Percentiles rank a stretch among this genome's conserved stretches.
phyloP scores from a whole-genome alignment of 805 yeast species.

The Saturnispora gosingensis region DNA sequence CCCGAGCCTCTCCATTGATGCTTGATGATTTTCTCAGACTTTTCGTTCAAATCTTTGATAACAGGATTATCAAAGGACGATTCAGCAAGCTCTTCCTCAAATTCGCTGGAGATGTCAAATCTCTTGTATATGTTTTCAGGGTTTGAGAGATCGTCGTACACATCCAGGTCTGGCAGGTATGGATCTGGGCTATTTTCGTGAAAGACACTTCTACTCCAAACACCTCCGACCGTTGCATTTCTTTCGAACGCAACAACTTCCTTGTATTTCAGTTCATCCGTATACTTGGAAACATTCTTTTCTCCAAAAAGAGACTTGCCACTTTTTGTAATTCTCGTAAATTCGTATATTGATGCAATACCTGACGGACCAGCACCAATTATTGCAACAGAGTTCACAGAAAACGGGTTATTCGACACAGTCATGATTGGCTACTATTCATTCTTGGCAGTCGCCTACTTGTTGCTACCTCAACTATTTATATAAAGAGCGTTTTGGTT shows the following conservation, averaged over 20 bases:
- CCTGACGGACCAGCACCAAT: slow-evolving; percentile 38
- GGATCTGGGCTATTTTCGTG: slow-evolving; percentile 17
- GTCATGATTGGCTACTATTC: slow-evolving; percentile 4
- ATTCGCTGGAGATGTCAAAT: slow-evolving; percentile 4
- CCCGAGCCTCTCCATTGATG: slow-evolving; percentile 34
- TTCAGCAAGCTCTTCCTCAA: slow-evolving; percentile 19
- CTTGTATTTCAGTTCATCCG: slow-evolving; percentile 21
- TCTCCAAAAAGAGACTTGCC: slow-evolving; percentile 21
- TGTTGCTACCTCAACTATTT: background rate
- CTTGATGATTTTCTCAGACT: background rate
- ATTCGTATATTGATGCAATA: slow-evolving; percentile 28
- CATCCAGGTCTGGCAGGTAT: slow-evolving; percentile 14
- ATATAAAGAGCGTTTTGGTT: background rate
- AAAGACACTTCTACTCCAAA: slow-evolving; percentile 26
- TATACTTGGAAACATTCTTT: slow-evolving; percentile 7
- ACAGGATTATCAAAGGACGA: slow-evolving; percentile 30
- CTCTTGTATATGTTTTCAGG: slow-evolving; percentile 9
- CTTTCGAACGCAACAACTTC: slow-evolving; percentile 34
- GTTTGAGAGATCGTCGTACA: slow-evolving; percentile 1
- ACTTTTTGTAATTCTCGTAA: slow-evolving; percentile 23
- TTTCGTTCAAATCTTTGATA: background rate
- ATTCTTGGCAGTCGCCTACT: background rate
- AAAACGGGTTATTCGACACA: background rate
- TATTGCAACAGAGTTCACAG: slow-evolving; percentile 26
- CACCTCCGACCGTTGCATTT: slow-evolving; percentile 32